These are phyloP conservation scores for Myxozyma lipomycoides DNA, from an alignment of 805 yeast genomes.

Conservation along the genomic window DNA sequence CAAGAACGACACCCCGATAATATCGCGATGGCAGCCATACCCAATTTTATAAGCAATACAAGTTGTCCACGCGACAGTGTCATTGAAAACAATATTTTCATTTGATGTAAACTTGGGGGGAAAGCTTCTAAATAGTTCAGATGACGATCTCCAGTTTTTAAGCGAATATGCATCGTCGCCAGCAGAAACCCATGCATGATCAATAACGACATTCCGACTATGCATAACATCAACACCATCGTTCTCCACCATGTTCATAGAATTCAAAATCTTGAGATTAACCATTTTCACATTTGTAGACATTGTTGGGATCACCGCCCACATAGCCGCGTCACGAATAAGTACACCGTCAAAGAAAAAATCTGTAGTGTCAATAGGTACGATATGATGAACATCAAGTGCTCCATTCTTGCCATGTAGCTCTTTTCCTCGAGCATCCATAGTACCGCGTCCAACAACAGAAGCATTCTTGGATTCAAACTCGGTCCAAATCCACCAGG, in stretches of 20 bases:
- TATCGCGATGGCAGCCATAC: slow-evolving; percentile 13
- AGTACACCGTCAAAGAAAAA: slow-evolving; percentile 14
- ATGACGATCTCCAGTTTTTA: slow-evolving; percentile 13
- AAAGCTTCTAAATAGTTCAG: slow-evolving; percentile 8
- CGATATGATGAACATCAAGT: slow-evolving; percentile 4
- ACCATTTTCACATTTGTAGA: slow-evolving; percentile 1
- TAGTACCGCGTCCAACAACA: slow-evolving; percentile 16
- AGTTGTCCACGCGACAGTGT: slow-evolving; percentile 21
- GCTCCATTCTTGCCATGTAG: not conserved
- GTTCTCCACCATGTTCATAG: slow-evolving; percentile 12
- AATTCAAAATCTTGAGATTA: slow-evolving; percentile 15
- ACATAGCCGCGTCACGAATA: slow-evolving; percentile 15
- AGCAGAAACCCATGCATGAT: slow-evolving; percentile 10
- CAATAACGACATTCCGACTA: slow-evolving; percentile 6
- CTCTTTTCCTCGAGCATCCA: slow-evolving; percentile 15
- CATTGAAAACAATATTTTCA: slow-evolving; percentile 7
- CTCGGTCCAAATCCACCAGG: slow-evolving; percentile 15
- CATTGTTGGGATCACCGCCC: slow-evolving; percentile 17
- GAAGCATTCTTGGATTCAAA: slow-evolving; percentile 2
- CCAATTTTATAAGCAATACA: slow-evolving; percentile 21
- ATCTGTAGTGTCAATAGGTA: slow-evolving; percentile 8
- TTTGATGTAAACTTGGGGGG: slow-evolving; percentile 5
- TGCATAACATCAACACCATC: slow-evolving; percentile 23
- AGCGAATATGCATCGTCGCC: slow-evolving; percentile 23
- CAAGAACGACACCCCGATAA: not conserved